Evolutionary conservation across 2,329 filamentous ascomycete species (phyloP).

Genomic region (Acrocalymma vagum): DNA sequence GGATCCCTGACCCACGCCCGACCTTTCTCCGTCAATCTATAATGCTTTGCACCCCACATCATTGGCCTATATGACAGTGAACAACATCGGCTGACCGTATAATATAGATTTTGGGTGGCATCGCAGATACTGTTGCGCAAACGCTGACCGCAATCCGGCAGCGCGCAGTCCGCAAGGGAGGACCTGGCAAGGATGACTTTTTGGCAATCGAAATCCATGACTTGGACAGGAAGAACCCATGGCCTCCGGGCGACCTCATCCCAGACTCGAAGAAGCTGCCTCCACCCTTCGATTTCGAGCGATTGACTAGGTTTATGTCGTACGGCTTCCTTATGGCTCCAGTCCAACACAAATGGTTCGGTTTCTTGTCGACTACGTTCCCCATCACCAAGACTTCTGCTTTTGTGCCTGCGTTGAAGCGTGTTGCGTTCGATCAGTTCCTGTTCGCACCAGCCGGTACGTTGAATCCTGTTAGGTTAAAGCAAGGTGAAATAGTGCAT

Average conservation of each 20-base stretch:
- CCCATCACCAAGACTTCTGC: conserved; percentile 82
- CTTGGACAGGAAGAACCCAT: conserved; percentile 80
- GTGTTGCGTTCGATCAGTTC: conserved; percentile 91
- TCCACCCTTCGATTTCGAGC: conserved; percentile 93
- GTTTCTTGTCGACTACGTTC: conserved; percentile 81
- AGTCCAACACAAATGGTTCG: conserved; percentile 95
- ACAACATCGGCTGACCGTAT: conserved; percentile 7
- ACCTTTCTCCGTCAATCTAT: background rate
- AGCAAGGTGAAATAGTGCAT: background rate
- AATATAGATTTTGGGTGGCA: conserved; percentile 75
- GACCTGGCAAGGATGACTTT: conserved; percentile 70
- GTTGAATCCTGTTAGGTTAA: conserved; percentile 24
- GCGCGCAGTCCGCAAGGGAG: conserved; percentile 70
- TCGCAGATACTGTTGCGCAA: conserved; percentile 96
- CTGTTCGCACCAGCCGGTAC: conserved; percentile 88
- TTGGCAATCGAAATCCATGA: conserved; percentile 90
- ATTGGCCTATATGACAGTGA: too few species aligned
- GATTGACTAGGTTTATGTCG: conserved; percentile 92
- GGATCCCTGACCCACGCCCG: background rate
- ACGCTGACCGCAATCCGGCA: conserved; percentile 84
- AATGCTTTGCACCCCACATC: too few species aligned
- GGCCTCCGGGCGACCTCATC: conserved; percentile 71
- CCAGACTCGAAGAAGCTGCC: conserved; percentile 69
- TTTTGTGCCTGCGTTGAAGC: conserved; percentile 82
- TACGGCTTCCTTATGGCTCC: conserved; percentile 98